Evolutionary conservation across 441 rosid species (phyloP).

Genomic region (Euphorbia celastroides): DNA sequence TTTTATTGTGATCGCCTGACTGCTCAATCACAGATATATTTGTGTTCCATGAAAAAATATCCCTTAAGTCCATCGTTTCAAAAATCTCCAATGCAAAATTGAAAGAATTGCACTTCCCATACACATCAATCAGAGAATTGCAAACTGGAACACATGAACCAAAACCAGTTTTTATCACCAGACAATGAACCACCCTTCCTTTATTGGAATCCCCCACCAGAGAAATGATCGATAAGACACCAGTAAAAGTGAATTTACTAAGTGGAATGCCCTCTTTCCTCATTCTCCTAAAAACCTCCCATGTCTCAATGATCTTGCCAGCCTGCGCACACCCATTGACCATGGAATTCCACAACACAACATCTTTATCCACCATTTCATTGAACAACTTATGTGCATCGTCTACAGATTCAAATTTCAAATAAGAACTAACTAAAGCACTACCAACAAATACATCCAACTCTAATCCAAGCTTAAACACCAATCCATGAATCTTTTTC

Average conservation of each 20-base stretch:
- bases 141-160: neutral
- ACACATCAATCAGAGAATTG: neutral
- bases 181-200: neutral
- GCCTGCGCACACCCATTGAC: neutral
- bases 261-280: neutral
- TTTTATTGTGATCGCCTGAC: neutral
- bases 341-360: neutral
- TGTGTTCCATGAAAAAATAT: neutral
- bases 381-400: neutral
- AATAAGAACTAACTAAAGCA: neutral
- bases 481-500: slow-evolving; percentile 1
- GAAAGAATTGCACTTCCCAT: neutral
- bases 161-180: neutral
- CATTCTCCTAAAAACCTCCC: neutral
- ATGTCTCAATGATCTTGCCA: neutral
- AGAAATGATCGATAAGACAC: neutral
- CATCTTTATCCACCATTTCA: neutral
- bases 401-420: neutral
- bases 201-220: neutral
- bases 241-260: neutral
- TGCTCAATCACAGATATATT: neutral
- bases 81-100: neutral
- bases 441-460: neutral
- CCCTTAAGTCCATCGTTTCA: neutral
- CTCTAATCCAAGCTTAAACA: neutral